A percentile compares a stretch with the other conserved stretches of the same genome.
These are phyloP conservation scores for Bruguiera parviflora DNA, from an alignment of 345 rosid species.

Conservation along the genomic window DNA sequence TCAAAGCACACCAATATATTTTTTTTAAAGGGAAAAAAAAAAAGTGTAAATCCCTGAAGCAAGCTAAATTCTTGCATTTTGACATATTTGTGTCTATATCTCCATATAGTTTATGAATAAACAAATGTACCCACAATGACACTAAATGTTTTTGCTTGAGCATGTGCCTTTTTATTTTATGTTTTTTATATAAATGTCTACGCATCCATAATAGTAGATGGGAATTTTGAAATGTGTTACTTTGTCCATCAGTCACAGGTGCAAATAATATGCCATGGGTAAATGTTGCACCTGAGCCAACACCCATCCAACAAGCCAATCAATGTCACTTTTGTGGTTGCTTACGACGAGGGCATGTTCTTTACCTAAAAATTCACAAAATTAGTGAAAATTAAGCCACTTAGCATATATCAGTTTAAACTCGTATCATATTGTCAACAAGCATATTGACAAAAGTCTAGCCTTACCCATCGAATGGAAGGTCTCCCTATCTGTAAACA, in stretches of 20 bases:
- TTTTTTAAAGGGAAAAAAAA: no score
- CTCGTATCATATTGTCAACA: background rate
- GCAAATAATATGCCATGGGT: background rate
- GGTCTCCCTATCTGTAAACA: constrained; percentile 67
- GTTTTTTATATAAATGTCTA: background rate
- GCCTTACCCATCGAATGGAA: constrained; percentile 70
- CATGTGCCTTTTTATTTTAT: background rate
- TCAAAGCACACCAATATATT: no score
- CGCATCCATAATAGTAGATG: no score
- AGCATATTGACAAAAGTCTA: constrained; percentile 1
- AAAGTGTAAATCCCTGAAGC: no score
- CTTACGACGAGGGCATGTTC: constrained; percentile 84
- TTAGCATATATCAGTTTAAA: no score
- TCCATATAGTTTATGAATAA: no score
- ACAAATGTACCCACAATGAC: no score
- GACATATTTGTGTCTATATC: no score
- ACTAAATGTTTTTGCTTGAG: no score
- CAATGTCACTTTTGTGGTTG: constrained; percentile 95
- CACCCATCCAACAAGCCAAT: constrained; percentile 99
- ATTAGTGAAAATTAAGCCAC: background rate
- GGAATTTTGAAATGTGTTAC: background rate
- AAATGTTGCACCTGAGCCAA: constrained; percentile 70
- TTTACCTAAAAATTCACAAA: constrained; percentile 51
- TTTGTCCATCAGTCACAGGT: background rate
- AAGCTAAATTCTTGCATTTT: no score